Evolutionary conservation across 2,329 filamentous ascomycete genomes (phyloP), one percentile per base, ranked within the genome.

Genomic region (Xenosphaeropsis pyriputrescens): DNA sequence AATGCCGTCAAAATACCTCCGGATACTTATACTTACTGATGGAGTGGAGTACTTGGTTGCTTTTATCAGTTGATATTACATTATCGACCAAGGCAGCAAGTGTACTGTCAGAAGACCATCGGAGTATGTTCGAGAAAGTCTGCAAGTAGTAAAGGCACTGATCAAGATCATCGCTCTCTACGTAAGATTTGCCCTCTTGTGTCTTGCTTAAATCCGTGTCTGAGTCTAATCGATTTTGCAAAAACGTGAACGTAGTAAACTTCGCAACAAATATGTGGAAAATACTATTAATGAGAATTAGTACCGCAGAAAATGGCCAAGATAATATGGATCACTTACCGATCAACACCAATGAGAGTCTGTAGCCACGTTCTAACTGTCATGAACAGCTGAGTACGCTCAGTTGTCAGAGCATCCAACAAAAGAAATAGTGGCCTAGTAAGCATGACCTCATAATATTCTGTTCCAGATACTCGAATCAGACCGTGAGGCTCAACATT

Each of bases 331-430:
- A 37, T 22, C 19, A 55, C 62, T 50, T 58, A 76, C 74, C 72
- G 74, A 45, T 80, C 74, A 44, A 77, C 67, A 3, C 74, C 72
- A 40, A 73, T 57, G 49, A 76, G 65, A 39, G 56, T 77, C 47
- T 82, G 79, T 3, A 96, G 65, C 88, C 89, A 95, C 35, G 72
- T 76, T 48, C 79, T 80, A 30, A 85, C 75, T 18, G 81, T 79
- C 58, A 85, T 79, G 43, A 79, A 85, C 12, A 81, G 62, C 47
- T 88, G 82, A 2, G 76, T 79, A 15, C 72, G 68, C 42, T 85
- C 77, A 41, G 88, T 79, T 14, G 72, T 60, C 1, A 96, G 63
- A 1, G 79, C 70, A 56, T 96, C 89, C 18, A 96, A 64, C 44
- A 93, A 68, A 9, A 93, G 60, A 44, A 95, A 80, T 14, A 94